Evolutionary conservation across 2,329 filamentous ascomycete species (phyloP).

Genomic region (Monosporascus sp.): DNA sequence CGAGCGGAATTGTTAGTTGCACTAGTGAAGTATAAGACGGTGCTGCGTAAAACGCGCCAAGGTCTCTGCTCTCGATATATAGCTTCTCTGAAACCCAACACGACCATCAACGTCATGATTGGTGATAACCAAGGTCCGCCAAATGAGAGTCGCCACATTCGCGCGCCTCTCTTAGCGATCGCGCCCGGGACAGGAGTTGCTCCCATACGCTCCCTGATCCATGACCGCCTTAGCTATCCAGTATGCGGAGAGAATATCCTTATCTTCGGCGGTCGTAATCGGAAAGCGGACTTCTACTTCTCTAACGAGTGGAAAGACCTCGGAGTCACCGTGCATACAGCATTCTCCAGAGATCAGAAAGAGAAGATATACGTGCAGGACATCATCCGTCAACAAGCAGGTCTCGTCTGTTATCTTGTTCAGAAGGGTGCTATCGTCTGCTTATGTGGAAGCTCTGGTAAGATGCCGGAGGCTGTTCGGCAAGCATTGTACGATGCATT

Average conservation of each 20-base stretch:
- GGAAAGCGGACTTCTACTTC: slow-evolving; percentile 75
- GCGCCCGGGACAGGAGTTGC: slow-evolving; percentile 85
- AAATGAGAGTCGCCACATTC: slow-evolving; percentile 6
- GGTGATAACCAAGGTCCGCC: slow-evolving; percentile 35
- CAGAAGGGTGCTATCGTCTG: slow-evolving; percentile 39
- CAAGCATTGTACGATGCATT: slow-evolving; percentile 46
- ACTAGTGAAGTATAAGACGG: slow-evolving; percentile 85
- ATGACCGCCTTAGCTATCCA: slow-evolving; percentile 52
- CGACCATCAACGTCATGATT: slow-evolving; percentile 56
- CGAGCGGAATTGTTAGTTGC: slow-evolving; percentile 72
- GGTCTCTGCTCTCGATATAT: slow-evolving; percentile 91
- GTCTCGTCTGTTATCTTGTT: slow-evolving; percentile 32
- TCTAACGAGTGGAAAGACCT: slow-evolving; percentile 63
- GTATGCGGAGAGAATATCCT: slow-evolving; percentile 40
- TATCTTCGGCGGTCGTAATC: slow-evolving; percentile 81
- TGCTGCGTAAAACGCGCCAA: slow-evolving; percentile 76
- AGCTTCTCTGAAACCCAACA: slow-evolving; percentile 53
- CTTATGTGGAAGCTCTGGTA: slow-evolving; percentile 52
- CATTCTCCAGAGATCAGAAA: slow-evolving; percentile 65
- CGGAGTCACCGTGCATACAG: slow-evolving; percentile 50
- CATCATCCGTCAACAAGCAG: slow-evolving; percentile 40
- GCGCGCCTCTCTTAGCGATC: slow-evolving; percentile 65
- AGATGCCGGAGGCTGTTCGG: slow-evolving; percentile 53
- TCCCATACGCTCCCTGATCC: slow-evolving; percentile 75
- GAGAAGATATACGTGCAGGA: slow-evolving; percentile 55